phyloP scores from a whole-genome alignment of 306 rosid species.

The Sesbania bispinosa region DNA sequence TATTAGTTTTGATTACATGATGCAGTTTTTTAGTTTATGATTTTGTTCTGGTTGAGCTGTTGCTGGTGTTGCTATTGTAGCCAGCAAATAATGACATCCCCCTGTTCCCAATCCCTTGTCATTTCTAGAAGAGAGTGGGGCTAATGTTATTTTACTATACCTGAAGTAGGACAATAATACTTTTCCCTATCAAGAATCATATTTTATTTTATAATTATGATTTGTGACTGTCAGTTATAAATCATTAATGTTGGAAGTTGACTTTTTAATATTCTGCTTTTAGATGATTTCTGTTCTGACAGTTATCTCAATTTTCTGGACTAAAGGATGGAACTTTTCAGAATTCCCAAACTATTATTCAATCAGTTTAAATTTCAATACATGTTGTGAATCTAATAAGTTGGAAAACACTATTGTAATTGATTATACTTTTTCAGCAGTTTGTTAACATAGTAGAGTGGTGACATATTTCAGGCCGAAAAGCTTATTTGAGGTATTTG shows the following conservation, averaged over 20 bases:
- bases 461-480: constrained; percentile 64
- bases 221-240: not conserved
- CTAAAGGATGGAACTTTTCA: not conserved
- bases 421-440: not conserved
- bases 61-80: not conserved
- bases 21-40: not conserved
- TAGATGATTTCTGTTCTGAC: not conserved
- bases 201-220: not conserved
- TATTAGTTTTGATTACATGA: not conserved
- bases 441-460: constrained; percentile 15
- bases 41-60: not conserved
- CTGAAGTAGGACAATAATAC: not conserved
- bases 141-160: not conserved
- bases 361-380: not conserved
- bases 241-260: not conserved
- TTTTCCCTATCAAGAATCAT: not conserved
- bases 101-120: not conserved
- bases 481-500: constrained; percentile 77
- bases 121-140: not conserved
- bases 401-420: not conserved
- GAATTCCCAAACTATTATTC: not conserved
- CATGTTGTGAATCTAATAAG: not conserved
- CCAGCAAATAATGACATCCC: not conserved
- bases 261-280: not conserved
- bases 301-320: not conserved